Evolutionary conservation across 352 stramenopile species (phyloP).

Genomic region (Thraustotheca clavata): DNA sequence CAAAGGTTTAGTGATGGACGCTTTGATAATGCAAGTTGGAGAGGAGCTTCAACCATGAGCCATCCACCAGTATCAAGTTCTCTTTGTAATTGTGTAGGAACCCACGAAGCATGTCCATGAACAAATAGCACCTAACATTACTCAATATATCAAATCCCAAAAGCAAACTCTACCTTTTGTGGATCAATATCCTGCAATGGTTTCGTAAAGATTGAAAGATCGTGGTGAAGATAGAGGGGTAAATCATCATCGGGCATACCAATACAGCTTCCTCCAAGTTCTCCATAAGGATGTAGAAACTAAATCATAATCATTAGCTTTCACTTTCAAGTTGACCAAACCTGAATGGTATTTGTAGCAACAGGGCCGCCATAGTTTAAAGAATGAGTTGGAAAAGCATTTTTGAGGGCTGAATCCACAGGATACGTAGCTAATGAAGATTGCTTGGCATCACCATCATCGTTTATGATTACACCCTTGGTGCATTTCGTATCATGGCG

Average conservation of each 20-base stretch:
- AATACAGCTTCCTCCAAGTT: slow-evolving; percentile 62
- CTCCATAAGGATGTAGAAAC: slow-evolving; percentile 47
- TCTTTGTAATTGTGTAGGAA: slow-evolving; percentile 48
- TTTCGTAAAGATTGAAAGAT: slow-evolving; percentile 52
- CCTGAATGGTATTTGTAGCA: slow-evolving; percentile 49
- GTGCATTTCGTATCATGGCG: slow-evolving; percentile 44
- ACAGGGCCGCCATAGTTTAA: slow-evolving; percentile 56
- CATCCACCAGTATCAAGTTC: slow-evolving; percentile 64
- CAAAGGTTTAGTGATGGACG: slow-evolving; percentile 48
- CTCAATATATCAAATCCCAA: neutral
- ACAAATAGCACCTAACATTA: slow-evolving; percentile 58
- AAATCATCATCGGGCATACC: slow-evolving; percentile 35
- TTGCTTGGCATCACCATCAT: slow-evolving; percentile 32
- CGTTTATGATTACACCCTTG: slow-evolving; percentile 72
- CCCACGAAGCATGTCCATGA: slow-evolving; percentile 68
- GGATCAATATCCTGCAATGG: slow-evolving; percentile 44
- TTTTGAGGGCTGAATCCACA: slow-evolving; percentile 46
- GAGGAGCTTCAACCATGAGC: slow-evolving; percentile 61
- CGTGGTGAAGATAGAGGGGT: slow-evolving; percentile 49
- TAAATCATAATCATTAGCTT: slow-evolving; percentile 20
- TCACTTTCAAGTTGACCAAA: slow-evolving; percentile 17
- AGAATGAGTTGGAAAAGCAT: slow-evolving; percentile 48
- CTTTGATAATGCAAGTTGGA: slow-evolving; percentile 59
- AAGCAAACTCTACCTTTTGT: slow-evolving; percentile 29
- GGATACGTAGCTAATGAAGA: slow-evolving; percentile 47